A percentile compares a stretch with the other conserved stretches of the same genome.
phyloP scores from a whole-genome alignment of 805 yeast genomes.

The Wickerhamomyces pijperi region DNA sequence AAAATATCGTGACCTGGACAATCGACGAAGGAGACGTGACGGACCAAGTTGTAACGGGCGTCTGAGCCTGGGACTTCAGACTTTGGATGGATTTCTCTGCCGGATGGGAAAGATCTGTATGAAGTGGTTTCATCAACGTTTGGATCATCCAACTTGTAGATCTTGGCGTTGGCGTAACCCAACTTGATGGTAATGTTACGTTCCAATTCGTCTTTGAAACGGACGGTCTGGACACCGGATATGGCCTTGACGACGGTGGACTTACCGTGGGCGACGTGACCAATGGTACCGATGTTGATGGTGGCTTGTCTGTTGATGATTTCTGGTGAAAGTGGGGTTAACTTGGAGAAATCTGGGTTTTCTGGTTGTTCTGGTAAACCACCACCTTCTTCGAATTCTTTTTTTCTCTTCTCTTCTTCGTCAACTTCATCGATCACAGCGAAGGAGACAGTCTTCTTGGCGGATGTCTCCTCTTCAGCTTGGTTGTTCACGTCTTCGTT shows the following conservation, averaged over 20 bases:
- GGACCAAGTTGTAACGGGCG: constrained; percentile 82
- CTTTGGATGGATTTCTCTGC: constrained; percentile 88
- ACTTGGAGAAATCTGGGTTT: constrained; percentile 66
- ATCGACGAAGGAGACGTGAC: constrained; percentile 98
- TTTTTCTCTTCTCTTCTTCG: constrained; percentile 66
- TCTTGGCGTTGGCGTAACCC: constrained; percentile 98
- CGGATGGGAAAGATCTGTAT: constrained; percentile 88
- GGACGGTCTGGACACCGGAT: constrained; percentile 97
- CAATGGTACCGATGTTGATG: constrained; percentile 94
- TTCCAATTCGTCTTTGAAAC: constrained; percentile 98
- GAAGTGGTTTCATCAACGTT: constrained; percentile 89
- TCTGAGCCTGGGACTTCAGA: constrained; percentile 79
- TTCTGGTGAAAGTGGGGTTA: constrained; percentile 88
- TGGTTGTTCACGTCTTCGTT: constrained; percentile 24
- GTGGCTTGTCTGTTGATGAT: constrained; percentile 99
- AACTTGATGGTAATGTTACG: constrained; percentile 97
- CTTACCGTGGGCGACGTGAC: constrained; percentile 94
- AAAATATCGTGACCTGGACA: constrained; percentile 99
- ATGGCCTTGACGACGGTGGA: constrained; percentile 91
- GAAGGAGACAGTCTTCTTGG: constrained; percentile 72
- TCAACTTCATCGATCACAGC: constrained; percentile 59
- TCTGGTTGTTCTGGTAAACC: constrained; percentile 96
- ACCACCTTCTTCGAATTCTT: constrained; percentile 95
- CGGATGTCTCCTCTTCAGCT: constrained; percentile 24
- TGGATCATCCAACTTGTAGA: constrained; percentile 82